These are phyloP conservation scores for Juncus effusus DNA, from an alignment of 176 grass and related monocot genomes.

Conservation along the genomic window DNA sequence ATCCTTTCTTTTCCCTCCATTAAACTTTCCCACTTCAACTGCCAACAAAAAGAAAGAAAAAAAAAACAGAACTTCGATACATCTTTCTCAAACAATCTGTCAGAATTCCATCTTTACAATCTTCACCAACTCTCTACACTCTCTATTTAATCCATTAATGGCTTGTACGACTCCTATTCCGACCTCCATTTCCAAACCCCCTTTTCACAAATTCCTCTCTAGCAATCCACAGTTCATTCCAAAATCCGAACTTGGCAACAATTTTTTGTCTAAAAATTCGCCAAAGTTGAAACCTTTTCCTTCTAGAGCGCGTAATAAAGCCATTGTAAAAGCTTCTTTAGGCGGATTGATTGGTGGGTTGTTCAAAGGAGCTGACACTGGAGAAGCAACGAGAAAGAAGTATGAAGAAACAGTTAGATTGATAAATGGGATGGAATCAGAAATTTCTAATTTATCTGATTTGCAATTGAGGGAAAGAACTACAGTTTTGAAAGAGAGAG, in stretches of 20 bases:
- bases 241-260: constrained; percentile 13
- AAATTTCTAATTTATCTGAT: constrained; percentile 69
- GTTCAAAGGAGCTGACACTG: constrained; percentile 74
- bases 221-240: constrained; percentile 14
- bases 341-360: constrained; percentile 73
- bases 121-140: background rate
- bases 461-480: constrained; percentile 63
- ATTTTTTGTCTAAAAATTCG: background rate
- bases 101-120: no score
- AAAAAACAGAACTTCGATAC: no score
- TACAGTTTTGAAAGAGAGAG: constrained; percentile 55
- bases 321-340: constrained; percentile 29
- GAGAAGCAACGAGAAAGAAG: constrained; percentile 68
- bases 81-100: no score
- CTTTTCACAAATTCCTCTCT: constrained; percentile 20
- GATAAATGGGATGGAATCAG: constrained; percentile 67
- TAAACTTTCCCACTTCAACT: no score
- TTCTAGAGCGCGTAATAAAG: constrained; percentile 10
- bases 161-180: constrained; percentile 25
- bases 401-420: constrained; percentile 49
- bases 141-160: constrained; percentile 19
- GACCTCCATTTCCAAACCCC: constrained; percentile 26
- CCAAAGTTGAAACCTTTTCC: constrained; percentile 10
- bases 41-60: no score
- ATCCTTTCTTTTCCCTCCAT: no score